Conservation (phyloP, 2,329 filamentous ascomycete genomes). For the Diaporthe longicolla region DNA sequence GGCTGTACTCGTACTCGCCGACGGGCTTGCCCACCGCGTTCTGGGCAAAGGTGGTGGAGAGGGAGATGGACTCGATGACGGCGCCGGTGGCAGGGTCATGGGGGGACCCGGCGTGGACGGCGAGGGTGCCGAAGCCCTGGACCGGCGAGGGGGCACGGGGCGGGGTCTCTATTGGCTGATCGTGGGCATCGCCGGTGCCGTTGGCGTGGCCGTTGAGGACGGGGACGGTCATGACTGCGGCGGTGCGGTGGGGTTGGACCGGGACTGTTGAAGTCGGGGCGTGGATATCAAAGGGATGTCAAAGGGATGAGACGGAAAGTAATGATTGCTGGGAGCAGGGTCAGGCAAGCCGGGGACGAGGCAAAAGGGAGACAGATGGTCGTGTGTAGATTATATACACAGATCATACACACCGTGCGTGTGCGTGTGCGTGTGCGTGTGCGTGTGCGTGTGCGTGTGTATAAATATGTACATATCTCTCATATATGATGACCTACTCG, state of each 20-base stretch:
- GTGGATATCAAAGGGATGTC: too few species aligned
- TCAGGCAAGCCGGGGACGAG: background rate
- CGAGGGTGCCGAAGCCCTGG: slow-evolving; percentile 90
- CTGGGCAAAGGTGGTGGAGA: slow-evolving; percentile 98
- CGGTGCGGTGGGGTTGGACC: background rate
- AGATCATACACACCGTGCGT: too few species aligned
- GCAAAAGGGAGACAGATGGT: background rate
- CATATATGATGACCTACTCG: background rate
- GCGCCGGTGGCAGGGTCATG: slow-evolving; percentile 94
- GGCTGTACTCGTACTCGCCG: slow-evolving; percentile 92
- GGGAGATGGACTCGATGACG: slow-evolving; percentile 95
- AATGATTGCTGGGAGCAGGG: background rate
- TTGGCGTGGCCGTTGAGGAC: slow-evolving; percentile 36
- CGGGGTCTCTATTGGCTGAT: slow-evolving; percentile 71
- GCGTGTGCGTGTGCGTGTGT: too few species aligned
- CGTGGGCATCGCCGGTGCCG: slow-evolving; percentile 41
- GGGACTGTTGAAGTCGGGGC: background rate
- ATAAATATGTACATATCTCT: background rate
- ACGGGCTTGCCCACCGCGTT: slow-evolving; percentile 87
- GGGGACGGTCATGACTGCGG: slow-evolving; percentile 35
- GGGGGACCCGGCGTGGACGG: slow-evolving; percentile 92
- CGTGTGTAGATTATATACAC: background rate
- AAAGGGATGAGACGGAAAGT: background rate
- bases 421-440: too few species aligned
- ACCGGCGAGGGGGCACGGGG: slow-evolving; percentile 80